phyloP scores from a whole-genome alignment of 2,329 filamentous ascomycete species.

The Penicillium sp. region DNA sequence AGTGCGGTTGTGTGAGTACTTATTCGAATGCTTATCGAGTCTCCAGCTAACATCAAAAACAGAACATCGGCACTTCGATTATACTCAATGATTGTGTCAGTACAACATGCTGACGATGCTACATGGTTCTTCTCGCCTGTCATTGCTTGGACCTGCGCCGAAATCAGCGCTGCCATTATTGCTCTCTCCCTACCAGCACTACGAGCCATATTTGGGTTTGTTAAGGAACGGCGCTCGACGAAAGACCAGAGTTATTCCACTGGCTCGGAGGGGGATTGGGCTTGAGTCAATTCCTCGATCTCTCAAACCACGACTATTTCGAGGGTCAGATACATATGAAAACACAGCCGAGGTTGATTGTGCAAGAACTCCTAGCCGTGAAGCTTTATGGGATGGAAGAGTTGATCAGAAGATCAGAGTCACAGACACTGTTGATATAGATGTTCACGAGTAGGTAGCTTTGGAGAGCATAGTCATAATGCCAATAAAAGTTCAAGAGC shows the following conservation, averaged over 20 bases:
- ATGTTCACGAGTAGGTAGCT: not conserved
- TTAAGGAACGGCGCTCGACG: constrained; percentile 3
- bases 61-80: constrained; percentile 21
- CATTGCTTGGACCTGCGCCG: constrained; percentile 18
- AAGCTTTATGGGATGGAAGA: constrained; percentile 2
- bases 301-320: not conserved
- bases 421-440: not conserved
- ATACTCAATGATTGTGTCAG: constrained; percentile 17
- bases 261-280: not conserved
- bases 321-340: not conserved
- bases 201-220: constrained; percentile 17
- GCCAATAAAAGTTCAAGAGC: too few relatives aligned
- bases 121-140: constrained; percentile 24
- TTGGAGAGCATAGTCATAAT: not conserved
- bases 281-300: not conserved
- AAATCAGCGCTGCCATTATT: constrained; percentile 19
- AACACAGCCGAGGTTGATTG: constrained; percentile 2
- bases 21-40: not conserved
- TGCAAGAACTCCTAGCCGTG: constrained; percentile 1
- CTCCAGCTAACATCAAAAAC: not conserved
- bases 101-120: constrained; percentile 11
- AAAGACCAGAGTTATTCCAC: constrained; percentile 1
- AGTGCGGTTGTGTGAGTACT: not conserved
- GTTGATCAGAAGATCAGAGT: constrained; percentile 7
- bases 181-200: constrained; percentile 20